A percentile compares a stretch with the other conserved stretches of the same genome.
Evolutionary conservation across 164 flowering plant genomes (phyloP).

Genomic region (Vitis rupestris): DNA sequence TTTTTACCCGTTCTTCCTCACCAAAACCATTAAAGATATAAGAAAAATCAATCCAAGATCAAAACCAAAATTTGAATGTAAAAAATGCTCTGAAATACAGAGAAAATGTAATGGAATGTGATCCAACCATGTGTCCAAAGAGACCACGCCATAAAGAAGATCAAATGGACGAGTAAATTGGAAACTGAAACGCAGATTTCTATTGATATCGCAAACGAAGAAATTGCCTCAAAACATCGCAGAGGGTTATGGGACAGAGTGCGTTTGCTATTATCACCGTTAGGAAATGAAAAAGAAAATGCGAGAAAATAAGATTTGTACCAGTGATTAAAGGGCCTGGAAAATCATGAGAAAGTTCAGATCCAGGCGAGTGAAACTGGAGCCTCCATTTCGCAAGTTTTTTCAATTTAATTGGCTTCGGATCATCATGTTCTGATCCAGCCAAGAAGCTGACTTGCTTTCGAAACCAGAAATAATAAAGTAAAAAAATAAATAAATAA

Average conservation of each 20-base stretch:
- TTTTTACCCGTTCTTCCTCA: too few relatives aligned
- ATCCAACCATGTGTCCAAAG: conserved; percentile 43
- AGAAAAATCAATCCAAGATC: too few relatives aligned
- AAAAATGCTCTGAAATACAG: too few relatives aligned
- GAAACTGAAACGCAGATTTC: conserved; percentile 2
- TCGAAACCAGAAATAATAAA: neutral
- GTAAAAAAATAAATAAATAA: too few relatives aligned
- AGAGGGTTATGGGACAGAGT: conserved; percentile 49
- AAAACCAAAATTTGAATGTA: too few relatives aligned
- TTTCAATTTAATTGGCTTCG: conserved; percentile 22
- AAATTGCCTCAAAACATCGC: conserved; percentile 56
- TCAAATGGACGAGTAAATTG: conserved; percentile 34
- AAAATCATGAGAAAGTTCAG: conserved; percentile 34
- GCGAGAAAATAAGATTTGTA: conserved; percentile 12
- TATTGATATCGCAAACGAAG: conserved; percentile 48
- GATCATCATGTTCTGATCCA: conserved; percentile 21
- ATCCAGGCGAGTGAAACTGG: conserved; percentile 59
- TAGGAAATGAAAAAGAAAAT: neutral
- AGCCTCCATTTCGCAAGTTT: conserved; percentile 39
- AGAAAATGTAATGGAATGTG: conserved; percentile 16
- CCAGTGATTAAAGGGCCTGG: conserved; percentile 53
- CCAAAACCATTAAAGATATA: too few relatives aligned
- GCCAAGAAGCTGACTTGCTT: conserved; percentile 65
- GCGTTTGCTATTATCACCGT: conserved; percentile 37
- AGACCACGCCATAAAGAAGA: conserved; percentile 13